Evolutionary conservation across 805 yeast species (phyloP).

Genomic region (Candida hispaniensis): DNA sequence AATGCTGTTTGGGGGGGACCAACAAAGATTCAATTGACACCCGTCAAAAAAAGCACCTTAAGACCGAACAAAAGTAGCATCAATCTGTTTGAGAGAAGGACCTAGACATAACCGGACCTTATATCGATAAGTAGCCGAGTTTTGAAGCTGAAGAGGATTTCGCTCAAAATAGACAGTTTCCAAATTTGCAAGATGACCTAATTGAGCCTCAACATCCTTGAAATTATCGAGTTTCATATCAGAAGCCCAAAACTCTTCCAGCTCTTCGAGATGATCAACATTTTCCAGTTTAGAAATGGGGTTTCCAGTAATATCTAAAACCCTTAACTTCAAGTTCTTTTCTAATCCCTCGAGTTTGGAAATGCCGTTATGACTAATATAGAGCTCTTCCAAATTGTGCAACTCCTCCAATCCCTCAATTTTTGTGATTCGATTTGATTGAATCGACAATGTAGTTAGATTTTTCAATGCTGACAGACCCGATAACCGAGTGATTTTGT

Average conservation of each 20-base stretch:
- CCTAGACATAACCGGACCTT: conserved; percentile 67
- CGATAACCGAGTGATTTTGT: conserved; percentile 54
- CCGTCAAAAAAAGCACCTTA: too few species aligned
- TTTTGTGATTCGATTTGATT: conserved; percentile 67
- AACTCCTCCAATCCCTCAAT: conserved; percentile 73
- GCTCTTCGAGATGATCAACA: conserved; percentile 48
- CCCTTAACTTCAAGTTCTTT: conserved; percentile 50
- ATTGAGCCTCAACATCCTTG: conserved; percentile 54
- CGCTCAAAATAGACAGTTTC: conserved; percentile 92
- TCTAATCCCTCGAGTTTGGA: conserved; percentile 68
- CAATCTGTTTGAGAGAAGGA: conserved; percentile 67
- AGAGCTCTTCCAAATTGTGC: conserved; percentile 68
- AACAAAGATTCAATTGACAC: too few species aligned
- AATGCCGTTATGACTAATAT: conserved; percentile 77
- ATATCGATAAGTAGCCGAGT: conserved; percentile 75
- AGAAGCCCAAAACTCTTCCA: conserved; percentile 93
- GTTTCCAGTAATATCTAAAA: conserved; percentile 76
- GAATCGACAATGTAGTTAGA: conserved; percentile 72
- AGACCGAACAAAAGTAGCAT: conserved; percentile 56
- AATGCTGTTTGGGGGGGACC: too few species aligned
- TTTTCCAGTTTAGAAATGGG: conserved; percentile 50
- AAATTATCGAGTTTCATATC: conserved; percentile 59
- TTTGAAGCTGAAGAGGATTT: conserved; percentile 68
- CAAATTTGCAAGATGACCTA: conserved; percentile 49
- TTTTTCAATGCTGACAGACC: conserved; percentile 50